Percentiles rank a stretch among this genome's conserved stretches.
Conservation (phyloP, 164 flowering plant genomes). For the Umbellularia californica region DNA sequence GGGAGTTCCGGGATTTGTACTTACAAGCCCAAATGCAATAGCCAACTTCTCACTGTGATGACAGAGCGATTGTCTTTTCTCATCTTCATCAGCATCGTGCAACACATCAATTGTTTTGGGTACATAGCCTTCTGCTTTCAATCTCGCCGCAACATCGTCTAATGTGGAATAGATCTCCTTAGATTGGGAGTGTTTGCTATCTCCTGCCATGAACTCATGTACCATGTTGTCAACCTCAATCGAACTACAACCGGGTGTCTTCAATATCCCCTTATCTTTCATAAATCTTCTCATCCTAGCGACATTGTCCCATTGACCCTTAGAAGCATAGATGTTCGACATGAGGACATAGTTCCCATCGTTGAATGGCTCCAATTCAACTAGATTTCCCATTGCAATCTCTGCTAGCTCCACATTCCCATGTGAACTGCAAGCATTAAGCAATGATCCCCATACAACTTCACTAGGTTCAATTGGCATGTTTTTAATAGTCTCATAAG, state of each 20-base stretch:
- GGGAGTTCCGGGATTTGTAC: constrained; percentile 2
- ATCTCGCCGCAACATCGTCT: neutral
- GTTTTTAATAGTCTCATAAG: constrained; percentile 14
- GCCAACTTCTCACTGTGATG: constrained; percentile 15
- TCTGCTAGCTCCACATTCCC: constrained; percentile 18
- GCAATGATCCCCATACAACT: constrained; percentile 25
- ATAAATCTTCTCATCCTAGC: constrained; percentile 25
- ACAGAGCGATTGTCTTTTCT: constrained; percentile 5
- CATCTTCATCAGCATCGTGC: constrained; percentile 11
- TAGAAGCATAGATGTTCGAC: constrained; percentile 28
- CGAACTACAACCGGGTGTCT: constrained; percentile 28
- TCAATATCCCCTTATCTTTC: constrained; percentile 24
- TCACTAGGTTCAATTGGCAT: constrained; percentile 22
- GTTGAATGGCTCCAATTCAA: constrained; percentile 19
- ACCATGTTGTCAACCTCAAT: constrained; percentile 22
- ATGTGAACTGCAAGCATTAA: constrained; percentile 19
- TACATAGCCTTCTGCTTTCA: constrained; percentile 5
- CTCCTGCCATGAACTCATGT: constrained; percentile 13
- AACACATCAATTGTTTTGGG: constrained; percentile 6
- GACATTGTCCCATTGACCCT: constrained; percentile 21
- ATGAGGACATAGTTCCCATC: constrained; percentile 24
- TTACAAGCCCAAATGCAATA: constrained; percentile 10
- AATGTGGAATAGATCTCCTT: constrained; percentile 7
- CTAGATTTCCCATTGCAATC: constrained; percentile 16
- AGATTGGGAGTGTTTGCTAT: constrained; percentile 3